Evolutionary conservation across 192 early-diverging fungal species (phyloP).

Genomic region (Coemansia sp.): DNA sequence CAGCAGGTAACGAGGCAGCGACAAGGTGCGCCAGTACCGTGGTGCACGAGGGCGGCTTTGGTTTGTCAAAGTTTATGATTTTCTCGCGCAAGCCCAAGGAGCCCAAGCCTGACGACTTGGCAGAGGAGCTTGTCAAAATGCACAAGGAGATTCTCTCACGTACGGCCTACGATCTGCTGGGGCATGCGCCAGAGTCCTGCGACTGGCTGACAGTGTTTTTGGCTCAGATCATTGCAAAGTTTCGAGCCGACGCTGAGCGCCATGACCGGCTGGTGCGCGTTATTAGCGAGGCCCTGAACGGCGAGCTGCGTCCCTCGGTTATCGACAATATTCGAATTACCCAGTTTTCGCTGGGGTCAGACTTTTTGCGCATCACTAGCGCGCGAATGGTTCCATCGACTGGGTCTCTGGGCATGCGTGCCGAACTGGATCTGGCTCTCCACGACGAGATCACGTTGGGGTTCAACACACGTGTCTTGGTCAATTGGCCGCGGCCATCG

Average conservation of each 20-base stretch:
- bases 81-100: slow-evolving; percentile 50
- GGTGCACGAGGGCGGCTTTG: slow-evolving; percentile 41
- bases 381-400: slow-evolving; percentile 50
- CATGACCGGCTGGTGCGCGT: slow-evolving; percentile 49
- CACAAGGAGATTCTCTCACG: slow-evolving; percentile 49
- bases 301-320: slow-evolving; percentile 41
- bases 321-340: slow-evolving; percentile 52
- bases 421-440: slow-evolving; percentile 73
- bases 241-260: slow-evolving; percentile 49
- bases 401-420: slow-evolving; percentile 47
- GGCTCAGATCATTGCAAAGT: slow-evolving; percentile 52
- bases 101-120: slow-evolving; percentile 27
- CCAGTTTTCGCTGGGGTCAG: slow-evolving; percentile 53
- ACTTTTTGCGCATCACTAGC: slow-evolving; percentile 45
- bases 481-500: slow-evolving; percentile 91
- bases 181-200: slow-evolving; percentile 47
- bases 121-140: slow-evolving; percentile 46
- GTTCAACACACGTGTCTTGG: slow-evolving; percentile 83
- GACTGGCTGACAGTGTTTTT: slow-evolving; percentile 59
- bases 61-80: slow-evolving; percentile 47
- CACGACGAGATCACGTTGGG: slow-evolving; percentile 92
- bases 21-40: slow-evolving; percentile 11
- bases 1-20: neutral
- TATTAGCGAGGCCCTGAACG: slow-evolving; percentile 51
- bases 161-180: slow-evolving; percentile 41